Base-by-base conservation (phyloP, 2,329 filamentous ascomycete genomes). In the Fusarium circinatum region DNA sequence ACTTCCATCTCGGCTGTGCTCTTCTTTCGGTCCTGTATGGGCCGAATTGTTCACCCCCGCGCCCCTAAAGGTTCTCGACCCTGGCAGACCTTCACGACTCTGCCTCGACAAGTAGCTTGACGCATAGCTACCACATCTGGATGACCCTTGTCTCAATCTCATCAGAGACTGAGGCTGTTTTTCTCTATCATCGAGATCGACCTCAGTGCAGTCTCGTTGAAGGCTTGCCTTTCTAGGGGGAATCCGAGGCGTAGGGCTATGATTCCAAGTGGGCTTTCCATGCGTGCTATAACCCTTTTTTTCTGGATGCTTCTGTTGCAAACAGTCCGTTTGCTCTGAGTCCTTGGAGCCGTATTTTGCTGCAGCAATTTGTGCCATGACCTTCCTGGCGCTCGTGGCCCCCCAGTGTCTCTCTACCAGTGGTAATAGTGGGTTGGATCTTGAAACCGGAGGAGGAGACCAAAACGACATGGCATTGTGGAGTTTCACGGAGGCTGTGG, bases 381-480 rank as follows among this genome's bases (percentile, higher is more conserved):
- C 82, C 47, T 85, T 80, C 22, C 79, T 79, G 8, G 86, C 86
- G 11, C 83, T 85, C 18, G 82, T 77, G 7, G 80, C 72, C 1
- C 86, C 87, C 88, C 84, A 89, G 74, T 89, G 84, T 26, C 83
- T 82, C 51, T 85, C 81, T 28, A 89, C 82, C 47, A 88, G 82
- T 14, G 82, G 79, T 28, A 85, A 80, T 5, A 90, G 69, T 9
- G 83, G 81, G 47, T 83, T 84, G 2, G 81, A 75, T 3, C 78
- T 70, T 6, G 81, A 80, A 8, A 76, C 76, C 5, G 81, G 82
- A 17, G 80, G 82, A 6, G 86, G 85, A 9, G 86, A 89, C 89
- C 88, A 90, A 28, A 82, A 80, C 1, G 89, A 90, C 13, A 81
- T 70, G 2, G 82, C 76, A 71, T 87, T 86, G 63, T 86, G 84